Base-by-base conservation (phyloP, 768 basidiomycete genomes). In the Russula ochroleuca region DNA sequence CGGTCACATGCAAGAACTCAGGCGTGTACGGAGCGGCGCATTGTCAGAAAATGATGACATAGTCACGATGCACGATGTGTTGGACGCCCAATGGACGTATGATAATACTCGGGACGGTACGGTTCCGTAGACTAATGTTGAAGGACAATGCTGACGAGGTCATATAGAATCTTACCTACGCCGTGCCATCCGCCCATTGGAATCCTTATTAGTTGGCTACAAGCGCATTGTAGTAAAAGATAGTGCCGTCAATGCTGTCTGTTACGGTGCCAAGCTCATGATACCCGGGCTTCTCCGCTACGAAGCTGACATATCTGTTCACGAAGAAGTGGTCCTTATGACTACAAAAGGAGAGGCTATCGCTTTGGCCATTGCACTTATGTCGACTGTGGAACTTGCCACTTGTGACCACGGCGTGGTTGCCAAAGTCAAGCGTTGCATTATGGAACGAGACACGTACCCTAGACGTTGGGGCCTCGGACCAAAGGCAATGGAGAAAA, bases 191-290 rank as follows among this genome's bases (percentile, higher is more conserved):
- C 87, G 90, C 64, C 97, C 97, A 10, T 80, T 99, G 64, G 97
- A 99, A 78, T 92, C 88, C 61, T 81, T 99, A 60, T 82, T 99
- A 71, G 84, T 93, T 64, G 93, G 94, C 59, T 98, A 98, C 80
- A 99, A 98, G 78, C 90, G 97, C 63, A 93, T 99, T 66, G 97
- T 99, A 41, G 95, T 99, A 68, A 98, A 98, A 77, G 97, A 99
- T 76, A 95, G 92, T 70, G 94, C 97, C 21, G 96, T 99, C 72
- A 99, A 98, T 72, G 97, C 97, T 56, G 92, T 99, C 64, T 98
- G 96, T 79, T 98, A 99, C 75, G 97, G 97, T 67, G 97, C 97
- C 62, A 98, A 98, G 76, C 87, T 99, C 72, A 99, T 99, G 97
- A 94, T 99, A 70, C 97, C 97, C 68, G 97, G 97, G 74, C 82